Evolutionary conservation across 2,329 filamentous ascomycete species (phyloP).

Genomic region (Trichoderma koningii): DNA sequence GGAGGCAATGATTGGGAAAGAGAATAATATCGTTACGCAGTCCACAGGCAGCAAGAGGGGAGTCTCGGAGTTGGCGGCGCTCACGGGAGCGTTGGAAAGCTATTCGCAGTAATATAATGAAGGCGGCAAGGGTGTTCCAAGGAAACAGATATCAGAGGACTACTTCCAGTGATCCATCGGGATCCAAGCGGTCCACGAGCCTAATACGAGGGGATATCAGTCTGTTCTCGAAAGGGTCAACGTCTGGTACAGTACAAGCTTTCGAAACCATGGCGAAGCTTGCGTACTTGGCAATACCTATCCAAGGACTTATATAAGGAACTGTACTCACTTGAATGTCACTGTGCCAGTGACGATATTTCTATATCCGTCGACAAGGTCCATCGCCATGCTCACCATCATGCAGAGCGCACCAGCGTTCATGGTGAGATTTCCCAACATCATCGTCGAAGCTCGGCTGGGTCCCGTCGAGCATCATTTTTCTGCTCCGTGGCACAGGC

Average conservation of each 20-base stretch:
- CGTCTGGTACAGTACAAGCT: not conserved
- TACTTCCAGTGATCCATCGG: slow-evolving; percentile 41
- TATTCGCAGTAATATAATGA: not conserved
- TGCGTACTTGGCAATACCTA: not conserved
- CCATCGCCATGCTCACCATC: slow-evolving; percentile 32
- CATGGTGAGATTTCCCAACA: slow-evolving; percentile 36
- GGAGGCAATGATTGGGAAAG: not conserved
- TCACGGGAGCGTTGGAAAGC: slow-evolving; percentile 5
- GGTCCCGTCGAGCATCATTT: slow-evolving; percentile 31
- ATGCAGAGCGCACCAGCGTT: slow-evolving; percentile 35
- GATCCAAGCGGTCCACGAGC: slow-evolving; percentile 35
- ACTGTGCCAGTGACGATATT: slow-evolving; percentile 39
- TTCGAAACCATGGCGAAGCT: not conserved
- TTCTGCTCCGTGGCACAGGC: slow-evolving; percentile 37
- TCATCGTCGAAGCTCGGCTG: slow-evolving; percentile 36
- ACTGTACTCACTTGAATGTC: slow-evolving; percentile 38
- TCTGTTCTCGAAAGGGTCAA: slow-evolving; percentile 29
- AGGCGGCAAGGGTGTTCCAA: not conserved
- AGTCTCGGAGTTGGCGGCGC: slow-evolving; percentile 25
- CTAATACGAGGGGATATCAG: slow-evolving; percentile 40
- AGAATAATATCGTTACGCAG: slow-evolving; percentile 4
- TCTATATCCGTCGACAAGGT: slow-evolving; percentile 39
- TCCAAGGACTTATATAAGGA: not conserved
- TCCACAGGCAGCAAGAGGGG: not conserved
- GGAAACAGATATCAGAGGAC: slow-evolving; percentile 14